Evolutionary conservation across 2,329 filamentous ascomycete species (phyloP), one percentile per base, ranked within the genome.

Genomic region (Lithohypha guttulata): DNA sequence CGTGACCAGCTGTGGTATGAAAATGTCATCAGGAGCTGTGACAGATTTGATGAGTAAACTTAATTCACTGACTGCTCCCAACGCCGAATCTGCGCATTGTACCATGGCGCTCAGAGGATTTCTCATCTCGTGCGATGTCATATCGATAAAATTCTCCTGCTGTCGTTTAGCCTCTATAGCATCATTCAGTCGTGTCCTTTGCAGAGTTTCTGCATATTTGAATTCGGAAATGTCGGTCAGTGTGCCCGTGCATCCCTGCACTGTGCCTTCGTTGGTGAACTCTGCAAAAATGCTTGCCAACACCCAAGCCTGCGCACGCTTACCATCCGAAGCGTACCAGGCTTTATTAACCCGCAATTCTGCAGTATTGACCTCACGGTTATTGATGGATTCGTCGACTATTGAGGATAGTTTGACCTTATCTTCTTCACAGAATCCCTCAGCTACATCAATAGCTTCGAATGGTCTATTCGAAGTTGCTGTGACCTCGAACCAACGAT

Each of bases 141-240:
- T 83, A 56, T 84, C 81, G n/a, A 26, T 36, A 14, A 36, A 86
- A 46, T 81, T 82, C 50, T 86, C 81, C 53, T 89, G 83, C 52
- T 43, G 35, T 22, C 41, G 44, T 22, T 47, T 42, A 26, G 45
- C 44, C 31, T 45, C 41, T 25, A 42, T 49, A 4, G 44, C 48
- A 30, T 43, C 45, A 14, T 27, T 18, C n/a, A 42, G 42, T 9
- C 41, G 22, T 13, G 71, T 14, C 74, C 64, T 50, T 74, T 71
- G 40, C 5, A 48, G 29, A 17, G 40, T 33, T 36, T 50, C 44
- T 9, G 49, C 39, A 45, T 45, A 51, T 23, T 52, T 49, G 6
- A 43, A 33, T 6, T 49, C 44, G 7, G 53, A 51, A 8, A 60
- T 60, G 13, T 57, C 32, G n/a, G 27, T 29, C 27, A 33, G 30